Base-by-base conservation (phyloP, 768 basidiomycete species). In the Pisolithus tinctorius region DNA sequence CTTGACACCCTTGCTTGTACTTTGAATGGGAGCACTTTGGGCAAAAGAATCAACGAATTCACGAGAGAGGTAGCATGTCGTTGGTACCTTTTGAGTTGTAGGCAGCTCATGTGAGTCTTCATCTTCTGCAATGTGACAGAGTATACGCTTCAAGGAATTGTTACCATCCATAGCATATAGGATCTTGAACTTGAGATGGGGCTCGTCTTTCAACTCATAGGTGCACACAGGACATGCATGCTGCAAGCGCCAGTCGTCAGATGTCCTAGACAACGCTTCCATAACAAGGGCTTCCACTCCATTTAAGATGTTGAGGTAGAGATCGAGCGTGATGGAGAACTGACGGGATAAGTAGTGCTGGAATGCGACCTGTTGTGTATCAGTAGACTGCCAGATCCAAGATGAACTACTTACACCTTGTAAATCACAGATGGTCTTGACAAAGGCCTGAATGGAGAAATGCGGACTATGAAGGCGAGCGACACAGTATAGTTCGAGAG, bases 251-350 rank as follows among this genome's bases (percentile, higher is more conserved):
- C 55, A 57, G 4, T 54, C 36, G 63, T 52, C 10, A 34, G 30
- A 5, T 31, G 42, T 2, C 50, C 20, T 20, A 20, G 20, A 20
- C 20, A 20, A 20, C 2, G 20, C 20, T 20, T 20, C 20, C 20
- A 20, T 20, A 20, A 2, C 20, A 20, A 20, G 20, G 20, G 20
- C 20, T 20, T 20, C 20, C 20, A 20, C 20, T 20, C 20, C 20
- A 20, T 20, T 20, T 20, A 20, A 57, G 14, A 70, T 49, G 16
- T 60, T 57, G 7, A 67, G 55, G 17, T 65, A 69, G 2, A 59
- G 38, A 51, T 70, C 63, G 30, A 55, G 64, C 0, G 59, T 51
- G 13, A 60, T 55, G 2, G 60, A 55, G 31, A 70, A 63, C 47
- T 68, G 65, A 4, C 40, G 16, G 0, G 41, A 48, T 16, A 62